phyloP scores from a whole-genome alignment of 2,329 filamentous ascomycete genomes.

The Xylaria sp. region DNA sequence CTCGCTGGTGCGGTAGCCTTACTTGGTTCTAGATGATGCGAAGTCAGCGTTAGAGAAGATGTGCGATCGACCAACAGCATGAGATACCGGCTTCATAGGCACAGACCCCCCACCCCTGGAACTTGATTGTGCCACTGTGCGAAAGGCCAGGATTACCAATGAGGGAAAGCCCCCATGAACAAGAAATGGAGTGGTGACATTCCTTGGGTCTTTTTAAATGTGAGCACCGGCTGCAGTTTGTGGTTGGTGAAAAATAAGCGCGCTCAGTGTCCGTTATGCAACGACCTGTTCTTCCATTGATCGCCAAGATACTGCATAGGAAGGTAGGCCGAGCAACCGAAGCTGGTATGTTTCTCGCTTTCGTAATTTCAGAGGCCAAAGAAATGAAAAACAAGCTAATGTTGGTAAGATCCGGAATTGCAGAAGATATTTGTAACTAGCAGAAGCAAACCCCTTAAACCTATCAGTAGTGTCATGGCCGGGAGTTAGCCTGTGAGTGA shows the following conservation, averaged over 20 bases:
- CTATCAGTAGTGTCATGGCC: neutral
- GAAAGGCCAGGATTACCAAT: neutral
- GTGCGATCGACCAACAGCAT: constrained; percentile 16
- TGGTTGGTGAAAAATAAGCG: constrained; percentile 12
- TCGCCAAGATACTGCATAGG: neutral
- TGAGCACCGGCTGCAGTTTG: neutral
- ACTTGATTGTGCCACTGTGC: constrained; percentile 11
- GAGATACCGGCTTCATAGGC: constrained; percentile 1
- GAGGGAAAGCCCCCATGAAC: neutral
- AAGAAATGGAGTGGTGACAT: constrained; percentile 4
- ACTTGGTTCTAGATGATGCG: constrained; percentile 7
- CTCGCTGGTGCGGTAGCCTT: neutral
- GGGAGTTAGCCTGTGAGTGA: neutral
- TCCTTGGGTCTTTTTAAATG: neutral
- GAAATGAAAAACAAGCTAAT: neutral
- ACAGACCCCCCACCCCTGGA: constrained; percentile 20
- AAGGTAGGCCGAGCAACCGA: constrained; percentile 1
- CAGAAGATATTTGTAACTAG: constrained; percentile 8
- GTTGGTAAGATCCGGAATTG: neutral
- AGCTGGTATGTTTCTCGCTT: neutral
- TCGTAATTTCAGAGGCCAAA: constrained; percentile 12
- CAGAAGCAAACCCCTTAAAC: neutral
- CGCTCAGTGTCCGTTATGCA: constrained; percentile 15
- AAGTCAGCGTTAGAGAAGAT: constrained; percentile 16
- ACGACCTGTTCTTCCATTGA: constrained; percentile 3